phyloP scores from a whole-genome alignment of 2,329 filamentous ascomycete genomes.

The Colletotrichum limetticola region DNA sequence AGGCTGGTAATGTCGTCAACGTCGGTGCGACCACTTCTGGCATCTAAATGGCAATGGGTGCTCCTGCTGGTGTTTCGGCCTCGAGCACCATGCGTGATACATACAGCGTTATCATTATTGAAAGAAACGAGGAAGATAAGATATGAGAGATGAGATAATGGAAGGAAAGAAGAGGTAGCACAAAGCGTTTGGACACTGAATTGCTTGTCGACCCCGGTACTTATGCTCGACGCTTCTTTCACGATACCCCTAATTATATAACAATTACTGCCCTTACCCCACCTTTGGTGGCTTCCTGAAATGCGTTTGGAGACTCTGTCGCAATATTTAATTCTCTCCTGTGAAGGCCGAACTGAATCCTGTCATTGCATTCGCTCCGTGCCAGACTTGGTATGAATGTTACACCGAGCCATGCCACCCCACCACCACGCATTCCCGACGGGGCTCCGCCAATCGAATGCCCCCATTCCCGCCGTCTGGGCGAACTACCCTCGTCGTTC shows the following conservation, averaged over 20 bases:
- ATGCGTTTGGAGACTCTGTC: neutral
- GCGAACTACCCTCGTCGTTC: neutral
- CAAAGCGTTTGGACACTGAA: neutral
- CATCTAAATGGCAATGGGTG: neutral
- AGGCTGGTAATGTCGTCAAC: conserved; percentile 34
- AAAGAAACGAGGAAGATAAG: neutral
- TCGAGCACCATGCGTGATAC: too few species aligned
- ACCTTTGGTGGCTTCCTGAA: neutral
- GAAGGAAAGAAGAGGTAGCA: neutral
- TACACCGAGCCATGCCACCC: conserved; percentile 8
- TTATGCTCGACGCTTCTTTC: neutral
- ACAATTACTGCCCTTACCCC: neutral
- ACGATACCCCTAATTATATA: neutral
- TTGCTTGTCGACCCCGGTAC: neutral
- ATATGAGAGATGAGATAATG: neutral
- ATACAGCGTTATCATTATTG: too few species aligned
- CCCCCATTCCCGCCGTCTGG: conserved; percentile 13
- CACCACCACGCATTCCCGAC: neutral
- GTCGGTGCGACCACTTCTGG: conserved; percentile 5
- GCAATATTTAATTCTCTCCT: neutral
- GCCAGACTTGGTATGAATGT: neutral
- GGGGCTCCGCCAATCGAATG: conserved; percentile 26
- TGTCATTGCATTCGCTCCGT: neutral
- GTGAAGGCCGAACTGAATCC: neutral
- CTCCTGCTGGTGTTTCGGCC: too few species aligned